Percentiles rank a stretch among this genome's conserved stretches.
phyloP scores from a whole-genome alignment of 192 early-diverging fungal species.

The Lunasporangiospora selenospora region DNA sequence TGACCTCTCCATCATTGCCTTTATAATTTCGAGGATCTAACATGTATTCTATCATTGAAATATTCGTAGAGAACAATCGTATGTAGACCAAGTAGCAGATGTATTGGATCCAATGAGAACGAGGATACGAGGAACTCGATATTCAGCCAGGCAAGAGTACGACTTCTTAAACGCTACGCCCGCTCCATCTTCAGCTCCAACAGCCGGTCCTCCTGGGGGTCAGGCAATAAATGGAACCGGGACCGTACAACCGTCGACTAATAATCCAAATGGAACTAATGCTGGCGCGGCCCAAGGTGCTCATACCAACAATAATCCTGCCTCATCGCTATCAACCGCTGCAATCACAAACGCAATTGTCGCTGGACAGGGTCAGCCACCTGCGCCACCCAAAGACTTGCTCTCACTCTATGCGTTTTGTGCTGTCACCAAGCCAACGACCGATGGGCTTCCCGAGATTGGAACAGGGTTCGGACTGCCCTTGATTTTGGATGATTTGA shows the following conservation, averaged over 20 bases:
- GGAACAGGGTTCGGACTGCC: constrained; percentile 58
- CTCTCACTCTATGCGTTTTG: constrained; percentile 72
- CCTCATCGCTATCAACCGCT: constrained; percentile 2
- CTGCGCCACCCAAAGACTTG: constrained; percentile 72
- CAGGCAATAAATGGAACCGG: no score
- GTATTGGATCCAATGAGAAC: constrained; percentile 67
- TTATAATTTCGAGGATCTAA: neutral
- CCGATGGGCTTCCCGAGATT: constrained; percentile 37
- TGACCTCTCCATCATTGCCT: neutral
- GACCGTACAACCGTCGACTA: no score
- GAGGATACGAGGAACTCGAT: constrained; percentile 64
- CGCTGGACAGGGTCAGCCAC: constrained; percentile 28
- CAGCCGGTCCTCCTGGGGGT: neutral
- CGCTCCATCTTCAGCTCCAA: neutral
- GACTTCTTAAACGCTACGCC: constrained; percentile 58
- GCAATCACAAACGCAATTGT: constrained; percentile 3
- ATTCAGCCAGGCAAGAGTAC: constrained; percentile 75
- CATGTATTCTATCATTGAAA: constrained; percentile 3
- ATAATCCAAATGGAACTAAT: no score
- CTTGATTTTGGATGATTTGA: constrained; percentile 75
- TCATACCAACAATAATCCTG: neutral
- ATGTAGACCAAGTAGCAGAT: constrained; percentile 73
- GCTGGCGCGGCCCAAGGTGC: no score
- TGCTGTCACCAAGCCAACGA: constrained; percentile 41
- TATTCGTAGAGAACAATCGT: constrained; percentile 66